phyloP scores from a whole-genome alignment of 164 flowering plant genomes.

The Dillenia suffruticosa region DNA sequence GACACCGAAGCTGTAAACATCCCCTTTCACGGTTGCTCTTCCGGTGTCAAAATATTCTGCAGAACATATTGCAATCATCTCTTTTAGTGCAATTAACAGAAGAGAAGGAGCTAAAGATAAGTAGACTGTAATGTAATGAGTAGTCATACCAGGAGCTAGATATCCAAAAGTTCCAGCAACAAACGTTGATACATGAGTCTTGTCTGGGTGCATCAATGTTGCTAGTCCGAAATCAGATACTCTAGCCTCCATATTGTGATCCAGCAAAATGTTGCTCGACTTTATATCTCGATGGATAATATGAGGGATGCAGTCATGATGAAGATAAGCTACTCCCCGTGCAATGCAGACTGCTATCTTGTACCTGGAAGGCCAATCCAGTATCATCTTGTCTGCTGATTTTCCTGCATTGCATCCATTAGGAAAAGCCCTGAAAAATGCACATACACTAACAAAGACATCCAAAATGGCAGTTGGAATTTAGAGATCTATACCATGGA shows the following conservation, averaged over 20 bases:
- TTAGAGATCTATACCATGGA: slow-evolving; percentile 50
- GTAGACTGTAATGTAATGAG: neutral
- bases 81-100: neutral
- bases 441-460: no score
- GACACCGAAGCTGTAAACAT: slow-evolving; percentile 94
- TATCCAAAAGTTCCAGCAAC: slow-evolving; percentile 98
- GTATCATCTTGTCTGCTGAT: slow-evolving; percentile 33
- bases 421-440: no score
- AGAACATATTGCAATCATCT: neutral
- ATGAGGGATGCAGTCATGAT: slow-evolving; percentile 94
- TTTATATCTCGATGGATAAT: slow-evolving; percentile 96
- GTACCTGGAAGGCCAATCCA: slow-evolving; percentile 84
- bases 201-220: slow-evolving; percentile 83
- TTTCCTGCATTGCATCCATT: slow-evolving; percentile 45
- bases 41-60: slow-evolving; percentile 96
- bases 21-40: slow-evolving; percentile 88
- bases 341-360: slow-evolving; percentile 90
- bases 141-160: slow-evolving; percentile 81
- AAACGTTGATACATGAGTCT: slow-evolving; percentile 89
- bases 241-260: slow-evolving; percentile 80
- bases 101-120: neutral
- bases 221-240: slow-evolving; percentile 95
- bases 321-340: slow-evolving; percentile 87
- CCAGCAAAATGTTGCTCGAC: slow-evolving; percentile 87
- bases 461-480: no score